phyloP scores from a whole-genome alignment of 2,329 filamentous ascomycete species.

The Plenodomus lindquistii region DNA sequence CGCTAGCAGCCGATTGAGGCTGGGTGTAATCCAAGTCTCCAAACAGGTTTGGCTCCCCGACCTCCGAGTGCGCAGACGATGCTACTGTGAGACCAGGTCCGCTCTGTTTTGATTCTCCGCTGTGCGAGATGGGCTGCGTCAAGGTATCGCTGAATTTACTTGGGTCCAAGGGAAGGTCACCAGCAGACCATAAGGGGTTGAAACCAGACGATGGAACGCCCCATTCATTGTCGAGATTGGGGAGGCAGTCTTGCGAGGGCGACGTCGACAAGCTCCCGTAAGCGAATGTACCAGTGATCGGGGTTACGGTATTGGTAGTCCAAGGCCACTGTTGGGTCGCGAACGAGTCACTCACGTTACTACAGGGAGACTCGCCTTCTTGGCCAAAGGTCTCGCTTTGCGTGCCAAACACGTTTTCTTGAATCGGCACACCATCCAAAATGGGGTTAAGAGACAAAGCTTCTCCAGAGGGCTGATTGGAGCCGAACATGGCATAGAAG shows the following conservation, averaged over 20 bases:
- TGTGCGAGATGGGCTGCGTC: constrained; percentile 45
- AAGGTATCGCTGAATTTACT: constrained; percentile 41
- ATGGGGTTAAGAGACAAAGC: constrained; percentile 31
- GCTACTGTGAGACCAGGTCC: constrained; percentile 45
- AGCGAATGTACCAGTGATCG: constrained; percentile 34
- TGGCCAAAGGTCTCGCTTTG: constrained; percentile 30
- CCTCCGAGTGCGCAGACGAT: constrained; percentile 48
- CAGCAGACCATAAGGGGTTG: constrained; percentile 45
- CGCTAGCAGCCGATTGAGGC: constrained; percentile 36
- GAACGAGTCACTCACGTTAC: constrained; percentile 37
- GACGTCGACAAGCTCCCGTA: constrained; percentile 45
- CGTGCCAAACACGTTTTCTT: constrained; percentile 33
- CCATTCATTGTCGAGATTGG: constrained; percentile 42
- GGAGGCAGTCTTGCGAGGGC: constrained; percentile 43
- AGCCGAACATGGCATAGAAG: constrained; percentile 42
- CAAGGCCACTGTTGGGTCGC: constrained; percentile 41
- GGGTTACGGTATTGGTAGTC: constrained; percentile 27
- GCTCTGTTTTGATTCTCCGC: constrained; percentile 47
- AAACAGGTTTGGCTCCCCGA: constrained; percentile 40
- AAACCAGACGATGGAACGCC: constrained; percentile 41
- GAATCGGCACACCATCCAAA: constrained; percentile 33
- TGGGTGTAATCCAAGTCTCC: constrained; percentile 40
- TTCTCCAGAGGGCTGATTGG: constrained; percentile 32
- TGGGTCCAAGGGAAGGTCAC: constrained; percentile 46
- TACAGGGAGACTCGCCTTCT: constrained; percentile 40